phyloP scores from a whole-genome alignment of 306 rosid species.

The Lotus japonicus region DNA sequence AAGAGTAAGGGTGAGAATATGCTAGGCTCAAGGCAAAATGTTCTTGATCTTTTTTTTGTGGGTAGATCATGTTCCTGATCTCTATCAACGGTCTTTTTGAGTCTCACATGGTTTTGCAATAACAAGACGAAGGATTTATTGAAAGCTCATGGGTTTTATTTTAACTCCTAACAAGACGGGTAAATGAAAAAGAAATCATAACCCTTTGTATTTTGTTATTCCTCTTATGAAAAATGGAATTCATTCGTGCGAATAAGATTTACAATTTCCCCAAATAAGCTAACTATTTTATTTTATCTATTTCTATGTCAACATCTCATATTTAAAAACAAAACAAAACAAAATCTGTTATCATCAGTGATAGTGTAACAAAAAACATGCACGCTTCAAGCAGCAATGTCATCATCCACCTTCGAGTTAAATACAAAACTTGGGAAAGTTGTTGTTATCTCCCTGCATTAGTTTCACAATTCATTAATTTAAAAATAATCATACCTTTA shows the following conservation, averaged over 20 bases:
- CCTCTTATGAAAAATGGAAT: no score
- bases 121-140: no score
- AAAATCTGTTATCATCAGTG: not conserved
- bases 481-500: not conserved
- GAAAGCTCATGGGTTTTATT: no score
- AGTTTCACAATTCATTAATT: constrained; percentile 5
- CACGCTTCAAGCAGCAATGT: constrained; percentile 42
- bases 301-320: not conserved
- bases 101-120: no score
- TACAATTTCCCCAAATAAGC: not conserved
- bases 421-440: constrained; percentile 90
- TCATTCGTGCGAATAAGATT: not conserved
- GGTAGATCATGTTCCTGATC: no score
- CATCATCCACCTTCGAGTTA: constrained; percentile 81
- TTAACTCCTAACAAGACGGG: no score
- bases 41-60: no score
- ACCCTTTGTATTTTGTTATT: no score
- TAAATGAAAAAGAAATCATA: no score
- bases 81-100: no score
- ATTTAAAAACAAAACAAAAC: not conserved
- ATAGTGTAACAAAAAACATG: constrained; percentile 14
- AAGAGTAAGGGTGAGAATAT: no score
- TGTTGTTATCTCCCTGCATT: constrained; percentile 84
- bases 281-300: not conserved
- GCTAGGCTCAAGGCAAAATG: no score